Evolutionary conservation across 352 stramenopile genomes (phyloP).

Genomic region (Discostella stelligera): DNA sequence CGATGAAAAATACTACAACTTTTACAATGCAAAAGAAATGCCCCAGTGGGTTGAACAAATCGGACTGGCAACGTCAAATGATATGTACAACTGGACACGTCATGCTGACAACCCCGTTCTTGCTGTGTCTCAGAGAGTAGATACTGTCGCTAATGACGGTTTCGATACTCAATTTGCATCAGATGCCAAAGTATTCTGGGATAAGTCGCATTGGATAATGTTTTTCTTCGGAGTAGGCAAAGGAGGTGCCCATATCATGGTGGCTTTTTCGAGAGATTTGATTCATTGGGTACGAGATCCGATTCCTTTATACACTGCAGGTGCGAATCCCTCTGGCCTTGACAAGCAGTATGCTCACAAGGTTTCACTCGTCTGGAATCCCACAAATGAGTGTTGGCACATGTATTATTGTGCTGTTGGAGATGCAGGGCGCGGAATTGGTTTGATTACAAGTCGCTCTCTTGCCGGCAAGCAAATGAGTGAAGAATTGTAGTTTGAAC

Average conservation of each 20-base stretch:
- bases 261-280: slow-evolving; percentile 49
- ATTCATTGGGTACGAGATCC: slow-evolving; percentile 43
- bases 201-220: slow-evolving; percentile 45
- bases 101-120: slow-evolving; percentile 44
- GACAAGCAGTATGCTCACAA: slow-evolving; percentile 57
- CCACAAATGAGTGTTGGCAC: slow-evolving; percentile 25
- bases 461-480: neutral
- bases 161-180: slow-evolving; percentile 47
- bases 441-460: slow-evolving; percentile 40
- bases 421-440: slow-evolving; percentile 40
- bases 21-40: slow-evolving; percentile 61
- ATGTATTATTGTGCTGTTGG: slow-evolving; percentile 56
- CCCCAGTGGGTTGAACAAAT: slow-evolving; percentile 53
- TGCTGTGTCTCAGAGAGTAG: slow-evolving; percentile 9
- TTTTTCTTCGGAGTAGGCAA: slow-evolving; percentile 53
- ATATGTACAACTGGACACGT: slow-evolving; percentile 39
- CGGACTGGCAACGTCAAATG: slow-evolving; percentile 41
- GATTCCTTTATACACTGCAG: slow-evolving; percentile 38
- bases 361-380: slow-evolving; percentile 36
- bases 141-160: slow-evolving; percentile 2
- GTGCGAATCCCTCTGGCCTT: slow-evolving; percentile 33
- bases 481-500: neutral
- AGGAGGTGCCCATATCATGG: slow-evolving; percentile 47
- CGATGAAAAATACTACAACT: slow-evolving; percentile 46
- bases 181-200: slow-evolving; percentile 50